phyloP scores from a whole-genome alignment of 345 rosid species.

The Streptanthus diversifolius region DNA sequence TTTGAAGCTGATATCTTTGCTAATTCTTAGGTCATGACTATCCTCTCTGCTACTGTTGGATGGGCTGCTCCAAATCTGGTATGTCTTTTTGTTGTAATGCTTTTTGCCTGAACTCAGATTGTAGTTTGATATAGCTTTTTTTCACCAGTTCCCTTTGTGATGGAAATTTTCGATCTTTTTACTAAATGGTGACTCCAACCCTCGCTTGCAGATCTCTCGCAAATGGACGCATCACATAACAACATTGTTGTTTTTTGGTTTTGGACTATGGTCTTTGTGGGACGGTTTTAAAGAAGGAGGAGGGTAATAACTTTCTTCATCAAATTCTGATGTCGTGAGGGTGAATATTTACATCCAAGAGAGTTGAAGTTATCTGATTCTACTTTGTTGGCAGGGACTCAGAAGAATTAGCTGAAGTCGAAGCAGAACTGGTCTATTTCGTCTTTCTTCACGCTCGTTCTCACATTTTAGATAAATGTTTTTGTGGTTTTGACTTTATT shows the following conservation, averaged over 20 bases:
- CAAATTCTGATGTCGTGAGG: not conserved
- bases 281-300: conserved; percentile 71
- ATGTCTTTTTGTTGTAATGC: not conserved
- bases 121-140: not conserved
- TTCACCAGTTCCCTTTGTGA: not conserved
- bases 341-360: not conserved
- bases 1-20: conserved; percentile 5
- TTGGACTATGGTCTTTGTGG: conserved; percentile 93
- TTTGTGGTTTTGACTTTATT: conserved; percentile 8
- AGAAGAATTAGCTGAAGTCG: conserved; percentile 89
- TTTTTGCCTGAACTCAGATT: not conserved
- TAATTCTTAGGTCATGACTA: conserved; percentile 76
- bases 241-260: conserved; percentile 77
- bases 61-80: conserved; percentile 98
- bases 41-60: conserved; percentile 84
- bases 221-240: conserved; percentile 93
- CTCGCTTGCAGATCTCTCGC: conserved; percentile 72
- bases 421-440: conserved; percentile 70
- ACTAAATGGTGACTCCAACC: not conserved
- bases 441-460: not conserved
- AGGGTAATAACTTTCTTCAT: conserved; percentile 11
- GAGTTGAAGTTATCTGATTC: not conserved
- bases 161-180: not conserved
- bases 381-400: conserved; percentile 48
- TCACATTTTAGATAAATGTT: conserved; percentile 8